Base-by-base conservation (phyloP, 2,329 filamentous ascomycete species). In the Seiridium unicorne region DNA sequence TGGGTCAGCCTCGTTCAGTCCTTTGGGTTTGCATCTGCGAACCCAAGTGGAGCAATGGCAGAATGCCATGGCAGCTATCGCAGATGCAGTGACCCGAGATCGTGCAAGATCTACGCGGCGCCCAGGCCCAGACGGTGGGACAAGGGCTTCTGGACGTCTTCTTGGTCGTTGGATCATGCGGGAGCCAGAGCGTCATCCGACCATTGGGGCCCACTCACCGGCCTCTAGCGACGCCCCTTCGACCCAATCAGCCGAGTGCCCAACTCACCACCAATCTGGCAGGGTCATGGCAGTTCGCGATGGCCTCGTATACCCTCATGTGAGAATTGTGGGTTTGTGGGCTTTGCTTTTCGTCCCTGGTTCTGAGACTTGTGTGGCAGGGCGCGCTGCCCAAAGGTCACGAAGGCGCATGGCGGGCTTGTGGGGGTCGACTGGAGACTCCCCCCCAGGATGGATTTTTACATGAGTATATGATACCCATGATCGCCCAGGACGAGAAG, bases 111-210 rank as follows among this genome's bases (percentile, higher is more conserved):
- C 48, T 46, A 36, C 47, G 35, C 18, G 11, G 31, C n/a, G 35
- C 48, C 13, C 13, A 35, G 35, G 18, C 31, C 46, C n/a, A 13
- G 56, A 58, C n/a, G 36, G n/a, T 18, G n/a, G 13, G 47, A 35
- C 38, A 51, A 40, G 48, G 40, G 36, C 11, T 49, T 51, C 44
- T 36, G 31, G 56, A 47, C 26, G 35, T 36, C 32, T 10, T n/a
- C 32, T 11, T 36, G 11, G 34, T n/a, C 6, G 11, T 48, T 47
- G 44, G 56, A 48, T 59, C 57, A 54, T 54, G 57, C 47, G 57
- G 55, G 44, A 31, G 31, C 32, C 38, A 51, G 38, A 59, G 51
- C 57, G 57, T 61, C 60, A 61, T 59, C 60, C 47, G 60, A 56
- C 47, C 60, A 59, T 31, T 18, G 26, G 18, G 10, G 3, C 26